These are phyloP conservation scores for Neonectria sp. DNA, from an alignment of 2,329 filamentous ascomycete species.

Conservation along the genomic window DNA sequence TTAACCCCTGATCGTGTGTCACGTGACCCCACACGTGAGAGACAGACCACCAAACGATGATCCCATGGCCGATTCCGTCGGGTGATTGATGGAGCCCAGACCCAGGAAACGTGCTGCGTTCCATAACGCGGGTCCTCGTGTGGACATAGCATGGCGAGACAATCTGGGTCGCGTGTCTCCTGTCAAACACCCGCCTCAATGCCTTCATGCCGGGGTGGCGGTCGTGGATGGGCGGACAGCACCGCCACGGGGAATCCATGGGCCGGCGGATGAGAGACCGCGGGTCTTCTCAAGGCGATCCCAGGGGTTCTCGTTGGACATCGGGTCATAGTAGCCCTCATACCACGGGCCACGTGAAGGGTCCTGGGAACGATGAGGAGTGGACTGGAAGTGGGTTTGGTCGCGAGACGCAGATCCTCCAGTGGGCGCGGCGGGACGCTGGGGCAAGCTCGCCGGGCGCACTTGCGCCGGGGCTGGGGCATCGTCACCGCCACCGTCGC, in stretches of 20 bases:
- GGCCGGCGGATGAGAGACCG: slow-evolving; percentile 60
- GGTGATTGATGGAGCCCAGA: slow-evolving; percentile 1
- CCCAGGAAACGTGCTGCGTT: neutral
- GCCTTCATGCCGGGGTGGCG: slow-evolving; percentile 33
- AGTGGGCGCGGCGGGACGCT: slow-evolving; percentile 47
- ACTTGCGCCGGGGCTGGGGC: slow-evolving; percentile 45
- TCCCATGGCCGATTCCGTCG: slow-evolving; percentile 7
- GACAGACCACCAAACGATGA: neutral
- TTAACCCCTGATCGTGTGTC: slow-evolving; percentile 33
- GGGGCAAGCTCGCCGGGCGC: slow-evolving; percentile 52
- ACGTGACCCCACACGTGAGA: slow-evolving; percentile 38
- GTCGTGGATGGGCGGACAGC: slow-evolving; percentile 17
- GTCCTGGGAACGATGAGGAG: slow-evolving; percentile 34
- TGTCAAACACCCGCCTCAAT: neutral
- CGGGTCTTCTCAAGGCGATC: slow-evolving; percentile 65
- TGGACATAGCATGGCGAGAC: neutral
- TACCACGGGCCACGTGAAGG: slow-evolving; percentile 66
- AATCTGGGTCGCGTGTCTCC: neutral
- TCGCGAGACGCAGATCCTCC: slow-evolving; percentile 23
- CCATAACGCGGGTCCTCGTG: neutral
- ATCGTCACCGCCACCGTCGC: slow-evolving; percentile 43
- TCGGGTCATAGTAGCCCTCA: slow-evolving; percentile 77
- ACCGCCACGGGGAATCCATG: slow-evolving; percentile 57
- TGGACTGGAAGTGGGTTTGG: slow-evolving; percentile 10
- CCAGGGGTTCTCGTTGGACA: slow-evolving; percentile 83